These are phyloP conservation scores for Turnera subulata DNA, from an alignment of 345 rosid genomes.

Conservation along the genomic window DNA sequence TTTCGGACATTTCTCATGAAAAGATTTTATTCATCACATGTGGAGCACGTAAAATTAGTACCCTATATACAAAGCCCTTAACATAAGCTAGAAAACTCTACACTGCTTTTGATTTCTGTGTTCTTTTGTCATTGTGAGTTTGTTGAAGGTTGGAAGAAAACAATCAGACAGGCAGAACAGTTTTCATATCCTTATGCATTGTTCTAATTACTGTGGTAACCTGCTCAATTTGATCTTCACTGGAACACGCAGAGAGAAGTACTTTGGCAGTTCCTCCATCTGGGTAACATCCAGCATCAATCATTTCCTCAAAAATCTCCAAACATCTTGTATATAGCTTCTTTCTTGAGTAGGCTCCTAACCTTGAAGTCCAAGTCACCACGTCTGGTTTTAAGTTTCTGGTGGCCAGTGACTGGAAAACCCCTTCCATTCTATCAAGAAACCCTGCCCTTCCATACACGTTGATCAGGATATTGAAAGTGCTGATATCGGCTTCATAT, in stretches of 20 bases:
- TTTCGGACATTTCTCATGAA: too few species aligned
- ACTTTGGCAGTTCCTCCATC: slow-evolving; percentile 91
- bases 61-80: too few species aligned
- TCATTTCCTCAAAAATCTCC: slow-evolving; percentile 85
- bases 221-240: slow-evolving; percentile 71
- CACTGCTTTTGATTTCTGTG: too few species aligned
- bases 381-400: slow-evolving; percentile 58
- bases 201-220: slow-evolving; percentile 70
- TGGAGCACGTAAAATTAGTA: too few species aligned
- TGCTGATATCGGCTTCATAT: slow-evolving; percentile 57
- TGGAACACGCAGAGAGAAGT: slow-evolving; percentile 72
- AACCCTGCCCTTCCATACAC: slow-evolving; percentile 74
- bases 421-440: slow-evolving; percentile 58
- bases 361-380: slow-evolving; percentile 89
- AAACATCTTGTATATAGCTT: slow-evolving; percentile 63
- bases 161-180: slow-evolving; percentile 38
- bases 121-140: background rate
- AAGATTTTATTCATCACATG: too few species aligned
- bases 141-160: background rate
- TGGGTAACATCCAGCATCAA: slow-evolving; percentile 73
- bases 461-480: slow-evolving; percentile 83
- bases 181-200: slow-evolving; percentile 53
- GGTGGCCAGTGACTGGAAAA: slow-evolving; percentile 40
- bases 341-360: slow-evolving; percentile 79
- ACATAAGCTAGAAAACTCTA: too few species aligned